These are phyloP conservation scores for Phanerochaete sordida DNA, from an alignment of 768 basidiomycete species.

Conservation along the genomic window DNA sequence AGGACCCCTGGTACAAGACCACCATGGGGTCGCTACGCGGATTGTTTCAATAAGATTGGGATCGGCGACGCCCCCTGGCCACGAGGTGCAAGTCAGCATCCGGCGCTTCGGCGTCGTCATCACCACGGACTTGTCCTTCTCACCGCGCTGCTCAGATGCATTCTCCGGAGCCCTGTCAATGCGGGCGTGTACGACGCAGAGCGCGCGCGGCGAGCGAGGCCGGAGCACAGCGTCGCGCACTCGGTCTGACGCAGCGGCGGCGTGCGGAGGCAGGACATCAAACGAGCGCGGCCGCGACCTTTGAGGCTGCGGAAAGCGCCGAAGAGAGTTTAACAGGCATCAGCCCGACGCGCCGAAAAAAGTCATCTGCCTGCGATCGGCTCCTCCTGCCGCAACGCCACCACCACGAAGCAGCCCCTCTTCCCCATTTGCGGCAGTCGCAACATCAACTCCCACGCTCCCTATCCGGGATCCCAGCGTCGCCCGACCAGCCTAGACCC, in stretches of 20 bases:
- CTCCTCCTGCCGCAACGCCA: slow-evolving; percentile 2
- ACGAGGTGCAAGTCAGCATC: neutral
- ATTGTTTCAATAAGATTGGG: no score
- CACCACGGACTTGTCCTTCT: neutral
- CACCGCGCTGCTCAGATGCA: neutral
- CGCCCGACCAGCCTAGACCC: neutral
- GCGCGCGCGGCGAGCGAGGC: neutral
- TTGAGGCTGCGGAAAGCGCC: slow-evolving; percentile 1
- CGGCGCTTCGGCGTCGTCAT: slow-evolving; percentile 6
- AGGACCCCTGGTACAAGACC: no score
- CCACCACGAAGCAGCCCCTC: slow-evolving; percentile 6
- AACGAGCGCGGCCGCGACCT: neutral
- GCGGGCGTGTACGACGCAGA: neutral
- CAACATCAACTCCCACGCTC: slow-evolving; percentile 4
- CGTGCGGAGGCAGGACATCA: neutral
- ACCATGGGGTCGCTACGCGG: no score
- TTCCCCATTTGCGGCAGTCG: neutral
- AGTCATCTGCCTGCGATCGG: slow-evolving; percentile 1
- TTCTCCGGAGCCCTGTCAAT: neutral
- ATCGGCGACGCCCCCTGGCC: neutral
- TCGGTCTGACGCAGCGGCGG: no score
- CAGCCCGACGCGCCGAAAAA: neutral
- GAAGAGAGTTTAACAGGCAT: neutral
- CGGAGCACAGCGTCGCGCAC: neutral
- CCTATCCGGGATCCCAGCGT: neutral